phyloP scores from a whole-genome alignment of 257 asterid genomes.

The Solanum chmielewskii region DNA sequence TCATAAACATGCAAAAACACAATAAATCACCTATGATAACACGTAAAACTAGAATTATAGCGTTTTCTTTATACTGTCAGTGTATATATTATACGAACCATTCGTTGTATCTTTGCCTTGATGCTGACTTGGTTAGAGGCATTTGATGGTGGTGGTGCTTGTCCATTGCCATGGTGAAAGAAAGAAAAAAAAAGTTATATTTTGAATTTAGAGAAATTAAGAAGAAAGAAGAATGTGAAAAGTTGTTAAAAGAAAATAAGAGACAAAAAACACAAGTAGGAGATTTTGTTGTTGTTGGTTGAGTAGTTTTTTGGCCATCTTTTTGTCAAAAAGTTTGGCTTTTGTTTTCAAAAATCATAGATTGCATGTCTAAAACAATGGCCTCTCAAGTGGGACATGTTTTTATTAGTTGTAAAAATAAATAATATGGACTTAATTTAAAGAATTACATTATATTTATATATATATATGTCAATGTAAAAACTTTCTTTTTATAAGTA shows the following conservation, averaged over 20 bases:
- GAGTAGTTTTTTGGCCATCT: constrained; percentile 27
- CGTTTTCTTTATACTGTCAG: background rate
- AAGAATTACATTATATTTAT: background rate
- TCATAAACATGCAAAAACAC: background rate
- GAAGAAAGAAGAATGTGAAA: constrained; percentile 24
- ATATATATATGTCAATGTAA: too few relatives aligned
- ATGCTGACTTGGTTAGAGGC: background rate
- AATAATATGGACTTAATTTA: background rate
- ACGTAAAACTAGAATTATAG: background rate
- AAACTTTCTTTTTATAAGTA: background rate
- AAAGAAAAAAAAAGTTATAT: background rate
- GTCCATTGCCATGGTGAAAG: constrained; percentile 19
- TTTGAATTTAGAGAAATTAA: constrained; percentile 8
- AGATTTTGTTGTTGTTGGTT: constrained; percentile 25
- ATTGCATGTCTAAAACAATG: constrained; percentile 14
- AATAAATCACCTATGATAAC: background rate
- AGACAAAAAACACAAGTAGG: background rate
- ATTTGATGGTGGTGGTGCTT: constrained; percentile 24
- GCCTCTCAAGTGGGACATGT: constrained; percentile 50
- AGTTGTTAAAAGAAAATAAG: constrained; percentile 27
- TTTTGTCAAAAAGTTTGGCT: constrained; percentile 26
- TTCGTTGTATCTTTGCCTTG: constrained; percentile 54
- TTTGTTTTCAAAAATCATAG: constrained; percentile 31
- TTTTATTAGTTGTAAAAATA: background rate
- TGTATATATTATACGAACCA: constrained; percentile 25